A percentile compares a stretch with the other conserved stretches of the same genome.
These are phyloP conservation scores for Paramecium sonneborni DNA, from an alignment of 73 alveolate species.

Conservation along the genomic window DNA sequence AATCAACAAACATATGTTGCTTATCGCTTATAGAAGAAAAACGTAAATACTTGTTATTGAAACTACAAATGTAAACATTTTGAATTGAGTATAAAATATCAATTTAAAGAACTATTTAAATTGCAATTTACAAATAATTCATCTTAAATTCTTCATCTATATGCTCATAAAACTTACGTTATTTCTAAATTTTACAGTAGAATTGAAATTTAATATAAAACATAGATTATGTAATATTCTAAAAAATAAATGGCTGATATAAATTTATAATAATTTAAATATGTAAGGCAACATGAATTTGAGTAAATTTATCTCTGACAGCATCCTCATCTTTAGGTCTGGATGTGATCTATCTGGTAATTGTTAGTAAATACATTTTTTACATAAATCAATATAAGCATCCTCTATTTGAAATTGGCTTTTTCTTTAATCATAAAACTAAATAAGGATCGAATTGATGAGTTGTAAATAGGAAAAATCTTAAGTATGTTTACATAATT, in stretches of 20 bases:
- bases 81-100: background rate
- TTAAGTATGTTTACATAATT: background rate
- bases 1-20: background rate
- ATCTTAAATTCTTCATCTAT: background rate
- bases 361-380: background rate
- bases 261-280: no score
- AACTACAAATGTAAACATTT: background rate
- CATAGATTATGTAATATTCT: no score
- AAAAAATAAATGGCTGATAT: no score
- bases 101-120: background rate
- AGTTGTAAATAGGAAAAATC: background rate
- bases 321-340: background rate
- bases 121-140: background rate
- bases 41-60: slow-evolving; percentile 1
- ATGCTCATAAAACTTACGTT: background rate
- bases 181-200: background rate
- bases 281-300: background rate
- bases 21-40: background rate
- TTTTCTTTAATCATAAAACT: background rate
- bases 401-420: background rate
- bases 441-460: background rate
- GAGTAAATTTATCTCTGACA: background rate
- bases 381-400: background rate
- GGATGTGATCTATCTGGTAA: background rate
- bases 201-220: no score